Conservation (phyloP, 2,329 filamentous ascomycete genomes). For the Aureobasidium sp. region DNA sequence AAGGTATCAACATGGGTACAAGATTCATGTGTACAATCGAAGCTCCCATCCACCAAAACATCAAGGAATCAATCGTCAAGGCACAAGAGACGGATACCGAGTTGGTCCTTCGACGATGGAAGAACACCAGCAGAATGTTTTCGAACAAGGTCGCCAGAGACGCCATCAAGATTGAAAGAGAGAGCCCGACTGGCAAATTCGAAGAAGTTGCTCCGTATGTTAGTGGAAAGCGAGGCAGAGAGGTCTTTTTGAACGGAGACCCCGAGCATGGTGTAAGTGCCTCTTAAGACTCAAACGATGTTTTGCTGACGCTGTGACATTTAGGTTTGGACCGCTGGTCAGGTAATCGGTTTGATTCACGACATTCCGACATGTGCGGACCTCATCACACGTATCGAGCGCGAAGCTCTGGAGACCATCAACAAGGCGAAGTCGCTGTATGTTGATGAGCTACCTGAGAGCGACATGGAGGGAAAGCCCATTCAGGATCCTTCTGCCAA, state of each 20-base stretch:
- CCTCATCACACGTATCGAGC: constrained; percentile 38
- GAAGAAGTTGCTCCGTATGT: constrained; percentile 78
- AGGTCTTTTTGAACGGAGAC: constrained; percentile 91
- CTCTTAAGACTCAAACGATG: not conserved
- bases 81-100: constrained; percentile 87
- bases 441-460: constrained; percentile 28
- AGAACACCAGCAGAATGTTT: constrained; percentile 81
- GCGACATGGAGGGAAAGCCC: constrained; percentile 24
- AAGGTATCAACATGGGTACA: constrained; percentile 97
- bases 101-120: constrained; percentile 81
- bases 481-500: constrained; percentile 18
- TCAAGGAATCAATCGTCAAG: constrained; percentile 86
- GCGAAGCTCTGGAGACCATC: constrained; percentile 36
- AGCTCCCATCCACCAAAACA: constrained; percentile 82
- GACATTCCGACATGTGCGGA: constrained; percentile 42
- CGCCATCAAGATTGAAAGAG: constrained; percentile 72
- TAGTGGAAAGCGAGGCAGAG: constrained; percentile 78
- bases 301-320: constrained; percentile 10
- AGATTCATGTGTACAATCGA: constrained; percentile 95
- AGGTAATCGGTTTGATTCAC: constrained; percentile 63
- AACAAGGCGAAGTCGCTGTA: constrained; percentile 30
- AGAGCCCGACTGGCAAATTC: constrained; percentile 79
- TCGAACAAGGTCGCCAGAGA: constrained; percentile 80
- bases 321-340: constrained; percentile 92
- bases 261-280: constrained; percentile 73